Evolutionary conservation across 805 yeast species (phyloP).

Genomic region (Ogataea degrootiae): DNA sequence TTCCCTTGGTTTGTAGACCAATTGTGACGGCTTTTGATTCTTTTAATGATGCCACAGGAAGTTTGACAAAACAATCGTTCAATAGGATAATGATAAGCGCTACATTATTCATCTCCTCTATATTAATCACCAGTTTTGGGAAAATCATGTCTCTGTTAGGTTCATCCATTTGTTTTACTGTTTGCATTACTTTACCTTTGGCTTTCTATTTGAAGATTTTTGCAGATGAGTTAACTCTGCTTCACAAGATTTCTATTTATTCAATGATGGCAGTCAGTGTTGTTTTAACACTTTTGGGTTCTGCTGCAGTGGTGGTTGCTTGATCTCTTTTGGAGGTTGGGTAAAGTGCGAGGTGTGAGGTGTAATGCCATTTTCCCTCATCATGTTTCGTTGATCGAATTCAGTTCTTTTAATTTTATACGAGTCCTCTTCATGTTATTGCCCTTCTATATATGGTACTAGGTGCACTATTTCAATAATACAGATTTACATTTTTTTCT

Average conservation of each 20-base stretch:
- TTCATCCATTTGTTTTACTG: slow-evolving; percentile 69
- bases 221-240: slow-evolving; percentile 34
- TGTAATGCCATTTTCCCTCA: neutral
- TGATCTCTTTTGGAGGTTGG: too few species aligned
- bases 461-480: too few species aligned
- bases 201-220: slow-evolving; percentile 63
- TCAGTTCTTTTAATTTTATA: neutral
- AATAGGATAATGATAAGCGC: slow-evolving; percentile 48
- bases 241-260: slow-evolving; percentile 37
- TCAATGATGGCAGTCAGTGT: slow-evolving; percentile 41
- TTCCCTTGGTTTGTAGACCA: slow-evolving; percentile 81
- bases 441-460: too few species aligned
- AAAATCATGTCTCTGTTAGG: slow-evolving; percentile 78
- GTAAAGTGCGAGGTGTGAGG: neutral
- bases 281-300: slow-evolving; percentile 52
- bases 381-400: neutral
- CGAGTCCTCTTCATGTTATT: neutral
- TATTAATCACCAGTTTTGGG: slow-evolving; percentile 74
- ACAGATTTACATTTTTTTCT: too few species aligned
- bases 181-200: slow-evolving; percentile 77
- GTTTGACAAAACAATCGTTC: slow-evolving; percentile 6
- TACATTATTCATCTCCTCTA: slow-evolving; percentile 53
- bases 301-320: slow-evolving; percentile 43
- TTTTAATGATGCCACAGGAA: slow-evolving; percentile 2
- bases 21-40: slow-evolving; percentile 65